phyloP scores from a whole-genome alignment of 2,329 filamentous ascomycete genomes.

The Curvularia verruculosa region DNA sequence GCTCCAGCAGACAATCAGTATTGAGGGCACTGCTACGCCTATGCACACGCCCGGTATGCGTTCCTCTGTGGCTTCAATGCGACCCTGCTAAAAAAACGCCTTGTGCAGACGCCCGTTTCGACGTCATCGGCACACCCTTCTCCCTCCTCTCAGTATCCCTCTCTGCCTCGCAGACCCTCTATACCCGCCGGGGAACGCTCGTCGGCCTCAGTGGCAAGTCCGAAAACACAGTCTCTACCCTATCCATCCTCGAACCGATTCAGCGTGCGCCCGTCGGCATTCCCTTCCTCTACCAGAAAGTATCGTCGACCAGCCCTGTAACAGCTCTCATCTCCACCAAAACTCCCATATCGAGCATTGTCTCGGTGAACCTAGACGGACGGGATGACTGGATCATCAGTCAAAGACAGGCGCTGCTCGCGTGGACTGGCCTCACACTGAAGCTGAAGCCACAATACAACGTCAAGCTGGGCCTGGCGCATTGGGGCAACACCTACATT shows the following conservation, averaged over 20 bases:
- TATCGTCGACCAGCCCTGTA: slow-evolving; percentile 85
- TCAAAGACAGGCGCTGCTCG: slow-evolving; percentile 85
- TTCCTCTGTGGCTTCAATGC: neutral
- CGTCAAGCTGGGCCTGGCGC: slow-evolving; percentile 73
- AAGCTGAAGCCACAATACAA: slow-evolving; percentile 77
- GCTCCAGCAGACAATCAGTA: slow-evolving; percentile 39
- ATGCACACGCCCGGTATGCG: slow-evolving; percentile 38
- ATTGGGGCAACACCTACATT: slow-evolving; percentile 90
- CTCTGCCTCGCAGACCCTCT: slow-evolving; percentile 90
- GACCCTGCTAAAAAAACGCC: neutral
- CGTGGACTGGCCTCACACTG: slow-evolving; percentile 93
- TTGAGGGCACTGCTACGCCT: slow-evolving; percentile 29
- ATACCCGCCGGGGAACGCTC: slow-evolving; percentile 88
- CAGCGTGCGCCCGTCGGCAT: slow-evolving; percentile 80
- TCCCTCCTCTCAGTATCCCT: slow-evolving; percentile 92
- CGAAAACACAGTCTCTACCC: slow-evolving; percentile 88
- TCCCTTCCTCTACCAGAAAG: slow-evolving; percentile 89
- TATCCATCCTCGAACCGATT: slow-evolving; percentile 85
- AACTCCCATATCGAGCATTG: slow-evolving; percentile 83
- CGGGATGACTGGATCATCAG: slow-evolving; percentile 94
- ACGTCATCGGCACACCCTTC: slow-evolving; percentile 89
- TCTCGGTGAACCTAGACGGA: slow-evolving; percentile 87
- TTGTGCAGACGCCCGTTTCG: slow-evolving; percentile 83
- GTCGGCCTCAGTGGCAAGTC: slow-evolving; percentile 88
- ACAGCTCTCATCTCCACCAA: slow-evolving; percentile 89